Percentiles rank a stretch among this genome's conserved stretches.
Conservation (phyloP, 257 asterid genomes). For the Capsicum rhomboideum region DNA sequence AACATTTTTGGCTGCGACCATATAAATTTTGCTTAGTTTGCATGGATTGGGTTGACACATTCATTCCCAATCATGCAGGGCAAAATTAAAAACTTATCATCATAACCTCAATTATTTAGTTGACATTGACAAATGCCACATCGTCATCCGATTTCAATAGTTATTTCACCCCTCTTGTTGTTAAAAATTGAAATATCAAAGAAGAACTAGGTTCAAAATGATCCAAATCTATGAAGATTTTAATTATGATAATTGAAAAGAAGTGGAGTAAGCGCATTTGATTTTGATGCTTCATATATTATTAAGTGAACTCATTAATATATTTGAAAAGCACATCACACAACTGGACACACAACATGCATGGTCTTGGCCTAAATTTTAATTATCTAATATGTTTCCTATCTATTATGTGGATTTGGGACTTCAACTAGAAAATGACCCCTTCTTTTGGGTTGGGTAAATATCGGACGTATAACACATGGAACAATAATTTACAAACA, state of each 20-base stretch:
- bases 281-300: background rate
- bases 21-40: slow-evolving; percentile 1
- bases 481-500: background rate
- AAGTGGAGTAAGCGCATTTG: background rate
- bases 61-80: slow-evolving; percentile 6
- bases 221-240: background rate
- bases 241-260: background rate
- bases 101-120: slow-evolving; percentile 11
- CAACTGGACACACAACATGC: background rate
- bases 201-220: background rate
- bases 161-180: background rate
- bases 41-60: background rate
- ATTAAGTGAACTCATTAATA: background rate
- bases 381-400: background rate
- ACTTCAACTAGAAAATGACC: background rate
- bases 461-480: background rate
- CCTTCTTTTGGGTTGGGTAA: background rate
- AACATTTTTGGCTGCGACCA: background rate
- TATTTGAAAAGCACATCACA: background rate
- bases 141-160: background rate
- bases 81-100: background rate
- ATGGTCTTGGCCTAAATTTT: background rate
- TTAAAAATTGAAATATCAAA: background rate
- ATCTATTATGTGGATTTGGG: background rate
- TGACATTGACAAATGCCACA: slow-evolving; percentile 8